A percentile compares a stretch with the other conserved stretches of the same genome.
These are phyloP conservation scores for Kitagawia praeruptora DNA, from an alignment of 129 eudicot species.

Conservation along the genomic window DNA sequence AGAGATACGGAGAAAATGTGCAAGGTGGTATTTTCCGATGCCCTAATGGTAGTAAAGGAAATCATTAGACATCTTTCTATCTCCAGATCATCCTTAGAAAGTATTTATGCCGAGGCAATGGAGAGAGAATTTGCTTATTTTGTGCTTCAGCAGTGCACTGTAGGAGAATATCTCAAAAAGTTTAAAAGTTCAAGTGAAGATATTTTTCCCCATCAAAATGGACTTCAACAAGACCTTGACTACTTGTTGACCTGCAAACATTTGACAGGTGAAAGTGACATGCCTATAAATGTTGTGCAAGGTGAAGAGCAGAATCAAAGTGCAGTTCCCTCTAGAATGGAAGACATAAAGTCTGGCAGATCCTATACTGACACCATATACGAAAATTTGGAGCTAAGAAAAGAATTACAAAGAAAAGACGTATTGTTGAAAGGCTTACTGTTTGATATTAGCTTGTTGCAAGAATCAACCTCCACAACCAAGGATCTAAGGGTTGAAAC, in stretches of 20 bases:
- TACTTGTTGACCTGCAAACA: conserved; percentile 9
- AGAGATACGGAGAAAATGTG: conserved; percentile 41
- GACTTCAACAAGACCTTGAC: conserved; percentile 19
- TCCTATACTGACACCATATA: conserved; percentile 17
- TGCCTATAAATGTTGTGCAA: conserved; percentile 3
- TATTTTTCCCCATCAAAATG: conserved; percentile 4
- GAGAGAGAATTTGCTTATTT: conserved; percentile 36
- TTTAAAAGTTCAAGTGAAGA: conserved; percentile 10
- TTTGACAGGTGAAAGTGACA: conserved; percentile 8
- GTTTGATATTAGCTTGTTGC: conserved; percentile 77
- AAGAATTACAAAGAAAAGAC: conserved; percentile 50
- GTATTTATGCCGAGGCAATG: conserved; percentile 36
- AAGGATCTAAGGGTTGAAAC: conserved; percentile 64
- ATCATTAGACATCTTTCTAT: conserved; percentile 22
- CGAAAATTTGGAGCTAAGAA: conserved; percentile 42
- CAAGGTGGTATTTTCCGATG: conserved; percentile 38
- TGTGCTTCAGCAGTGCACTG: conserved; percentile 48
- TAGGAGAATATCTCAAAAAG: conserved; percentile 25
- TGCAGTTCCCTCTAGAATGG: conserved; percentile 18
- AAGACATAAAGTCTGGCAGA: conserved; percentile 21
- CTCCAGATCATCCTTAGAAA: conserved; percentile 48
- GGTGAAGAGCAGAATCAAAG: conserved; percentile 21
- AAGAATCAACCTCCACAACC: conserved; percentile 66
- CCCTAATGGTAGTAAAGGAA: conserved; percentile 33
- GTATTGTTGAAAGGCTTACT: conserved; percentile 58